Evolutionary conservation across 129 eudicot genomes (phyloP), one percentile per base, ranked within the genome.

Genomic region (Lactuca sativa): DNA sequence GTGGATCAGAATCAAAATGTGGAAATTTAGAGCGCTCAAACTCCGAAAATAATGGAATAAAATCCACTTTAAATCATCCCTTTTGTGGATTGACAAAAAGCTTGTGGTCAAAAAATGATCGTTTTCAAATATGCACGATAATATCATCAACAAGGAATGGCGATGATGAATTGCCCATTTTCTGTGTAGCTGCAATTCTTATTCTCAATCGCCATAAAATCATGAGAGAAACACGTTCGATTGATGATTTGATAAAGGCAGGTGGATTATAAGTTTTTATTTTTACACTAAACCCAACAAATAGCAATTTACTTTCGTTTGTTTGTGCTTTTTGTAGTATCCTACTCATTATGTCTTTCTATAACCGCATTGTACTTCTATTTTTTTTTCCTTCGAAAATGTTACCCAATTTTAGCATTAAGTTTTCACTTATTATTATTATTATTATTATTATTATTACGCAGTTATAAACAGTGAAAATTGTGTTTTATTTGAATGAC

Each of bases 171-270:
- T 74, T 93, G 56, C 96, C 98, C 16, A 92, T 93, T 49, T 93
- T 86, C 52, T 82, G 92, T 78, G 98, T 89, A 18, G 98, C 98
- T 3, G 98, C 96, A 21, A 83, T 93, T 75, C 86, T 93, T 51
- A 67, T 93, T 71, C 72, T 85, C 76, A 93, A 93, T 78, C 96
- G 96, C 73, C 88, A 89, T 10, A 93, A 93, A 68, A 83, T 93
- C 81, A 82, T 87, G 60, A 85, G 80, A 83, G 86, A 85, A 77
- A 85, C 96, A 30, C 88, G 67, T 82, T 93, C 98, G 66, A 86
- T 93, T 68, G 98, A 93, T 80, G 98, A 93, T 75, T 83, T 93
- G 67, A 93, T 93, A 72, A 93, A 93, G 98, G 98, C 72, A 82
- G 56, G 90, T 84, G 62, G 56, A 40, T 66, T 40, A 40, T 40